Evolutionary conservation across 352 stramenopile genomes (phyloP), one percentile per base, ranked within the genome.

Genomic region (Phytophthora quininea): DNA sequence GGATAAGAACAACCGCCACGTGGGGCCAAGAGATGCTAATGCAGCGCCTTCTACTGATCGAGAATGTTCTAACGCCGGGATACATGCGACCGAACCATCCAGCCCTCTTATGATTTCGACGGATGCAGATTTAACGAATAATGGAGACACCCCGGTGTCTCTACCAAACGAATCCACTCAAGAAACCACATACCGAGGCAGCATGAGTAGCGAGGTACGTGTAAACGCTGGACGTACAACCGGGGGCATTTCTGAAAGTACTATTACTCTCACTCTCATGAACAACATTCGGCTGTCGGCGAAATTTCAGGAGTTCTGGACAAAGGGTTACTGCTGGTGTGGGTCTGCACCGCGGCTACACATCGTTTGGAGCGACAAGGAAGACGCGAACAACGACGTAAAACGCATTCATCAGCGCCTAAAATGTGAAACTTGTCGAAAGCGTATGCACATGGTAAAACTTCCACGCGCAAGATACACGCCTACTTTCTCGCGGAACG

Each of bases 291-390:
- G 73, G 35, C 49, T 92, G 2, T 87, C 81, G 7, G 32, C 57
- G 0, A 64, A 59, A 15, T 89, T 92, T 56, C 66, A 67, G 37
- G 49, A 63, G 15, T 69, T 77, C 19, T 92, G 81, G 81, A 79
- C 77, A n/a, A 73, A 66, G 53, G 83, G 78, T 0, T 88, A 78
- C 27, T 92, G 83, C 53, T 92, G 83, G 83, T 92, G 67, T 19
- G 4, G 30, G 10, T 31, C 62, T 6, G 63, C 53, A 27, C 60
- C 65, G 9, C 46, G 54, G 9, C 54, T 86, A 4, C 47, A 58
- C 7, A 62, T 82, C 32, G n/a, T 69, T 42, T 82, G 72, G 77
- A 69, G 24, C 24, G 47, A 71, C 6, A 45, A 48, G 5, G 14
- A 51, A 4, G 46, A 55, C 38, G 31, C 1, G 27, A 47, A 7